Base-by-base conservation (phyloP, 2,329 filamentous ascomycete species). In the Ophiostoma piceae region DNA sequence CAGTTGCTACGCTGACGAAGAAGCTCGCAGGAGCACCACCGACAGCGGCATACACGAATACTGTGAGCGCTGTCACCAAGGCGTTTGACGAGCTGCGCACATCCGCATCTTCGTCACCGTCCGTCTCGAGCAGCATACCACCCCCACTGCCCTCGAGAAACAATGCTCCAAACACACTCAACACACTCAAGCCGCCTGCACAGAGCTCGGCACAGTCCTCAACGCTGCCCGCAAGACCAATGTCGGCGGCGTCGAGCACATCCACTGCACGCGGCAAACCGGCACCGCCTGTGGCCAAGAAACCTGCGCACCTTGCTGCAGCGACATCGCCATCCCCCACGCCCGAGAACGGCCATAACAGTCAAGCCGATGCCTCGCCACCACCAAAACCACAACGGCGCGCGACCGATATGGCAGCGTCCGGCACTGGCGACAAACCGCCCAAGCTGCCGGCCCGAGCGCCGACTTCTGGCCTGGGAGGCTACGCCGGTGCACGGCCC, bases 271-370 rank as follows among this genome's bases (percentile, higher is more conserved):
- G 72, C 14, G 71, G 78, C 16, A 84, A 83, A 72, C 75, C 78
- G 11, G 78, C 84, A n/a, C 87, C 85, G 5, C 84, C 84, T 0
- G 81, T 90, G 67, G 88, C 88, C 29, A 85, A 82, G 76, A 91
- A 91, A 74, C 88, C 88, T 1, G 81, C 84, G 2, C 85, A 87
- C 73, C 80, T 88, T 4, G 74, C 79, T 19, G 78, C 78, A 12
- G 74, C 71, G 14, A 65, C 35, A 41, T 73, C 72, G 62, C 73
- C 68, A 26, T 68, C 70, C 67, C 62, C 73, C 67, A 14, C 70
- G 68, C 14, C 69, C 71, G 71, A 19, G 54, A 69, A n/a, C 7
- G 29, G 35, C 35, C 32, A 35, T 6, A 35, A 35, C 35, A 35
- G 35, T 8, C 35, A 35, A 8, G 5, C 2, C 68, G 29, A 39